phyloP scores from a whole-genome alignment of 169 alveolate genomes.

The Eimeria acervulina region DNA sequence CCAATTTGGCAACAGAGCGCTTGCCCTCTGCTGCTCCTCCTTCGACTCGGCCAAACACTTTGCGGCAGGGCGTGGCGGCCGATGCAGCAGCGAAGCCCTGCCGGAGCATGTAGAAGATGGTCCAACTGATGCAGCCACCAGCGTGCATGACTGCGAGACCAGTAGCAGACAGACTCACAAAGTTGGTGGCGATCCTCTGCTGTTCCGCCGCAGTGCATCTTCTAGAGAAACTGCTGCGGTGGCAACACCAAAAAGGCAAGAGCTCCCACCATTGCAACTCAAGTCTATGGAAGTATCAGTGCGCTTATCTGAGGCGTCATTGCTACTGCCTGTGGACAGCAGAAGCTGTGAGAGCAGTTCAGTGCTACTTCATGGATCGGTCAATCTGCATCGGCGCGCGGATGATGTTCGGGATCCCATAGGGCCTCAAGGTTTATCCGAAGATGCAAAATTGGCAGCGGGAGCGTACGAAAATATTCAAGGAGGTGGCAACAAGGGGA shows the following conservation, averaged over 20 bases:
- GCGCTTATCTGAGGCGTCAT: conserved; percentile 35
- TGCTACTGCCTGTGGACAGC: conserved; percentile 65
- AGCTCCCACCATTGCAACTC: conserved; percentile 9
- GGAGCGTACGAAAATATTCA: neutral
- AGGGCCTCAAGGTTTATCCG: neutral
- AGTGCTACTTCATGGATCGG: conserved; percentile 62
- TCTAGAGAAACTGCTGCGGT: neutral
- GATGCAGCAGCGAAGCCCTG: neutral
- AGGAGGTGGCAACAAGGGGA: neutral
- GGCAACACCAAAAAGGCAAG: neutral
- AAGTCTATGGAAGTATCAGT: conserved; percentile 1
- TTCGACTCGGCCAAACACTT: conserved; percentile 49
- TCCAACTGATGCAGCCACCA: neutral
- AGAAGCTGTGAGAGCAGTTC: neutral
- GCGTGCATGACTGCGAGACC: neutral
- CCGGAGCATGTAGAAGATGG: neutral
- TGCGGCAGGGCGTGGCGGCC: conserved; percentile 37
- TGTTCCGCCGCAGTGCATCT: neutral
- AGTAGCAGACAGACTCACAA: neutral
- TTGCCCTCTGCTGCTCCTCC: conserved; percentile 51
- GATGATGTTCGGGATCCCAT: conserved; percentile 55
- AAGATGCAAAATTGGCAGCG: conserved; percentile 5
- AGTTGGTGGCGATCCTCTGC: neutral
- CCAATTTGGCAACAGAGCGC: conserved; percentile 33
- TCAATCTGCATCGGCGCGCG: conserved; percentile 21